These are phyloP conservation scores for Tetrapisispora fleetii DNA, from an alignment of 805 yeast genomes.

Conservation along the genomic window DNA sequence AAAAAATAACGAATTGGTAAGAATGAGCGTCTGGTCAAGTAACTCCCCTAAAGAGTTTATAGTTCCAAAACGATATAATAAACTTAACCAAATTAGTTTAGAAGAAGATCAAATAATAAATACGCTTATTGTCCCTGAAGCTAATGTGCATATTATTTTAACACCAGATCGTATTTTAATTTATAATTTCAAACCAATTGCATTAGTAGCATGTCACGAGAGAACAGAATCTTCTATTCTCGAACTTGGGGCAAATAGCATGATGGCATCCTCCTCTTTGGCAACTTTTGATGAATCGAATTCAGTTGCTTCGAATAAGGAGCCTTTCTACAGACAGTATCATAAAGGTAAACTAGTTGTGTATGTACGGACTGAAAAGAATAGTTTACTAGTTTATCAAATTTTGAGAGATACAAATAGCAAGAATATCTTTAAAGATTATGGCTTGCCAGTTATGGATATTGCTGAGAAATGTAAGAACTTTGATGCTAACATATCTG, in stretches of 20 bases:
- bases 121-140: slow-evolving; percentile 17
- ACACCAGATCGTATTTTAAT: slow-evolving; percentile 23
- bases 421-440: slow-evolving; percentile 18
- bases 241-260: slow-evolving; percentile 24
- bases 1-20: neutral
- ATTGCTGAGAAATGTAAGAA: slow-evolving; percentile 7
- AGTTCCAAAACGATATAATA: slow-evolving; percentile 9
- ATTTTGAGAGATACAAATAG: slow-evolving; percentile 17
- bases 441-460: slow-evolving; percentile 23
- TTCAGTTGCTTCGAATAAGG: slow-evolving; percentile 12
- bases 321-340: slow-evolving; percentile 5
- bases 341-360: slow-evolving; percentile 19
- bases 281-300: slow-evolving; percentile 1
- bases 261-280: slow-evolving; percentile 10
- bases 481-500: slow-evolving; percentile 13
- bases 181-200: slow-evolving; percentile 28
- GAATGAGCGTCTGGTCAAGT: slow-evolving; percentile 24
- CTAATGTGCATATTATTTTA: slow-evolving; percentile 21
- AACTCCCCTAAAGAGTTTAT: slow-evolving; percentile 21
- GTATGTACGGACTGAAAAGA: slow-evolving; percentile 23
- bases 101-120: slow-evolving; percentile 18
- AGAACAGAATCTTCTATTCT: slow-evolving; percentile 21
- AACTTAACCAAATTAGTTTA: slow-evolving; percentile 3
- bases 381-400: slow-evolving; percentile 25
- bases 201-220: slow-evolving; percentile 24